Conservation (phyloP, 495 filamentous ascomycete species). For the Xanthoparmelia taractica region DNA sequence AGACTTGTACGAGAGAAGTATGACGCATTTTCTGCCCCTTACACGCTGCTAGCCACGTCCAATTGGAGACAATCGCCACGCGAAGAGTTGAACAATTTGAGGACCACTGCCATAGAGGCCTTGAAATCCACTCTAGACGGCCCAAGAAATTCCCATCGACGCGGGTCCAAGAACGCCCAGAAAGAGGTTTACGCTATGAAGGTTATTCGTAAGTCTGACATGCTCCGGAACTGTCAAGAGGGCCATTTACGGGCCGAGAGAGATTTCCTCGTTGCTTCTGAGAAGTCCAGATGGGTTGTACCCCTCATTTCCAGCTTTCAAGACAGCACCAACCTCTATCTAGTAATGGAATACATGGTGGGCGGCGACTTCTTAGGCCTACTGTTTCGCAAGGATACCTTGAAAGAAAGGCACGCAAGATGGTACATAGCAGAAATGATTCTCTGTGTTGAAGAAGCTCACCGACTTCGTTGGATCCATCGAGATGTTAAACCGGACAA, state of each 20-base stretch:
- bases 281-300: constrained; percentile 78
- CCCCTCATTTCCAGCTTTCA: constrained; percentile 85
- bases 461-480: constrained; percentile 81
- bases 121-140: constrained; percentile 31
- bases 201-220: constrained; percentile 83
- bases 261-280: constrained; percentile 81
- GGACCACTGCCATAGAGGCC: constrained; percentile 21
- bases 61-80: constrained; percentile 9
- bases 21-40: neutral
- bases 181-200: constrained; percentile 88
- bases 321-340: constrained; percentile 72
- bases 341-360: constrained; percentile 97
- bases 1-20: constrained; percentile 64
- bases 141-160: constrained; percentile 12
- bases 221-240: constrained; percentile 85
- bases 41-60: neutral
- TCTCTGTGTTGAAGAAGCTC: constrained; percentile 85
- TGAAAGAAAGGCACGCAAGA: constrained; percentile 66
- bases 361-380: constrained; percentile 88
- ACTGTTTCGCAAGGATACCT: constrained; percentile 69
- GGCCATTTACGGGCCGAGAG: constrained; percentile 85
- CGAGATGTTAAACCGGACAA: constrained; percentile 96
- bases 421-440: constrained; percentile 96
- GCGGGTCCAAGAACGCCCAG: constrained; percentile 27
- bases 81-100: constrained; percentile 12